These are phyloP conservation scores for Tolypocladium endophyticum DNA, from an alignment of 2,329 filamentous ascomycete genomes.

Conservation along the genomic window DNA sequence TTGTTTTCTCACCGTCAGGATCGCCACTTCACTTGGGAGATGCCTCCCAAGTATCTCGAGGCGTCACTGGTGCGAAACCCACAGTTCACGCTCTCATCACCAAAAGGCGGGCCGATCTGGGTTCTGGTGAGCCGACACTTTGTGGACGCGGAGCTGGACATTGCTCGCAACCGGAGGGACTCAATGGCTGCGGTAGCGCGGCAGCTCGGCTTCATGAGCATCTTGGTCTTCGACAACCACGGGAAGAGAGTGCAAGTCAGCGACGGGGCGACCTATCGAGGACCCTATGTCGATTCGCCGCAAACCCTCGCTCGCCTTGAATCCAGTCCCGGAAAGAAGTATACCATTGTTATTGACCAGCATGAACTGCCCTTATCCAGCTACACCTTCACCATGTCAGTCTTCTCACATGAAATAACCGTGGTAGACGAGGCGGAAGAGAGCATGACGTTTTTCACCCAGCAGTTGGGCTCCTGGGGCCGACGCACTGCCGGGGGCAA, in stretches of 20 bases:
- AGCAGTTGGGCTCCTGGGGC: conserved; percentile 61
- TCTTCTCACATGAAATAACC: conserved; percentile 60
- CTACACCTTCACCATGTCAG: conserved; percentile 80
- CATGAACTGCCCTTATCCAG: conserved; percentile 61
- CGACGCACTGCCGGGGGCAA: conserved; percentile 75
- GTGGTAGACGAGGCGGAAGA: conserved; percentile 51
- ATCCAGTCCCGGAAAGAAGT: conserved; percentile 26
- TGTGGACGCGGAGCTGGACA: conserved; percentile 52
- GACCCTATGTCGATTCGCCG: conserved; percentile 86
- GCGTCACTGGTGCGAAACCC: conserved; percentile 54
- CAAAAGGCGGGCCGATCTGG: conserved; percentile 59
- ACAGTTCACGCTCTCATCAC: conserved; percentile 59
- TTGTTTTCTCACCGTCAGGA: conserved; percentile 77
- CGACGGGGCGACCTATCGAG: conserved; percentile 60
- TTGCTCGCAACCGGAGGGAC: conserved; percentile 33
- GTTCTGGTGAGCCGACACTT: conserved; percentile 82
- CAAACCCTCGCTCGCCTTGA: conserved; percentile 73
- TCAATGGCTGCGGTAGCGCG: conserved; percentile 35
- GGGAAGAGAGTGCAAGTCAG: conserved; percentile 66
- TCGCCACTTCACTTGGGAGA: conserved; percentile 78
- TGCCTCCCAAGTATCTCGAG: conserved; percentile 37
- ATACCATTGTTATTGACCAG: conserved; percentile 62
- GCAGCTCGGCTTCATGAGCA: conserved; percentile 71
- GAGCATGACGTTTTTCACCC: conserved; percentile 46
- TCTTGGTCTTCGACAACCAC: conserved; percentile 65